Evolutionary conservation across 441 rosid species (phyloP), one percentile per base, ranked within the genome.

Genomic region (Croton setiger): DNA sequence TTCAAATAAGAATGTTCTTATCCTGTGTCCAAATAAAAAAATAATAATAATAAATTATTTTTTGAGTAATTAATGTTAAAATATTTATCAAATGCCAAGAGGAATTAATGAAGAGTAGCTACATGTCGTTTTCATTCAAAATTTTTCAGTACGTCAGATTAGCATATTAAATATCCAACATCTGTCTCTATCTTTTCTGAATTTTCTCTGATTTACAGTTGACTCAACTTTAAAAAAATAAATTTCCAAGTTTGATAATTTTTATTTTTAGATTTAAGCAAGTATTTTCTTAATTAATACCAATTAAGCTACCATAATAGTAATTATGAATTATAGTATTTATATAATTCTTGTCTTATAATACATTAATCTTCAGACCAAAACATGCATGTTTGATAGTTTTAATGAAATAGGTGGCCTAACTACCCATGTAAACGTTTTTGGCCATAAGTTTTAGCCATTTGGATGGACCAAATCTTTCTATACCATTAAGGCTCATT

Each of bases 1-100:
- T 79, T 92, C 99, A 13, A 90, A 66, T 81, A 95, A 78, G 77
- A 80, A 95, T 39, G 96, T 88, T 77, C 84, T 84, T 3, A 88
- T 76, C 87, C 98, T 95, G 85, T 11, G 27, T 10, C 1, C 8
- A 7, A 37, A 0, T 0, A 27, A 27, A 27, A 27, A 27, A 27
- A 27, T n/a, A n/a, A n/a, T n/a, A n/a, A n/a, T n/a, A n/a, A n/a
- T n/a, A n/a, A n/a, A n/a, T n/a, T n/a, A 7, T 15, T 35, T 33
- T 49, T 23, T 11, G 5, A 11, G 27, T 37, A 70, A 73, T 48
- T 48, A 15, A 66, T 65, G 31, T 27, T 27, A 27, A 27, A 27
- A 27, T 27, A 27, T 27, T 27, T 27, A 27, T 27, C 31, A 70
- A 21, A 72, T 63, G 41, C 43, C 48, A 55, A 13, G 4, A 63